phyloP scores from a whole-genome alignment of 768 basidiomycete genomes.

The Auriscalpium microsporum region DNA sequence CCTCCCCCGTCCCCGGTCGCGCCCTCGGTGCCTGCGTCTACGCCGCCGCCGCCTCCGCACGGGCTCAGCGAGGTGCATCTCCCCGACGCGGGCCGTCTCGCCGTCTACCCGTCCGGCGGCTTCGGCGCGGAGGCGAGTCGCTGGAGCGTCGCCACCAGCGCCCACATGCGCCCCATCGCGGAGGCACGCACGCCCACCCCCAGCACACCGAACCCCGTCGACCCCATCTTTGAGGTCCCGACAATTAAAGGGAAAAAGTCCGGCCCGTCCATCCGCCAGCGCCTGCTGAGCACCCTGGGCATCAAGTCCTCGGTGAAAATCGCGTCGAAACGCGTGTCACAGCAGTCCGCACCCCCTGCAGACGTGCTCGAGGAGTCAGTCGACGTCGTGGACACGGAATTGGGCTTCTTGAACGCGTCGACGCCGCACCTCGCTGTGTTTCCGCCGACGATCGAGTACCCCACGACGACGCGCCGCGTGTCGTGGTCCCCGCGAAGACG shows the following conservation, averaged over 20 bases:
- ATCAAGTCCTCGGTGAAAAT: neutral
- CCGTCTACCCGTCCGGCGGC: constrained; percentile 9
- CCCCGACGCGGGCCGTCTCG: neutral
- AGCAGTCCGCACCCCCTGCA: constrained; percentile 1
- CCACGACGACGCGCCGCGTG: neutral
- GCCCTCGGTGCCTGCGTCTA: constrained; percentile 10
- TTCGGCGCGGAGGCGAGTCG: constrained; percentile 7
- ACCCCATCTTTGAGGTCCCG: constrained; percentile 1
- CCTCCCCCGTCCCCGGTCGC: neutral
- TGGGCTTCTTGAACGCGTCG: neutral
- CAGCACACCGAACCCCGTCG: constrained; percentile 5
- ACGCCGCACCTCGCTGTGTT: neutral
- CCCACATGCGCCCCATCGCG: neutral
- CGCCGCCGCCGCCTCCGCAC: neutral
- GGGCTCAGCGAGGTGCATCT: neutral
- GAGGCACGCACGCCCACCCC: constrained; percentile 1
- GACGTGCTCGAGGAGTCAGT: neutral
- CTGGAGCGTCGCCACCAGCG: constrained; percentile 13
- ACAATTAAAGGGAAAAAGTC: neutral
- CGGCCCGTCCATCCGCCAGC: constrained; percentile 10
- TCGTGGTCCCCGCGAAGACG: constrained; percentile 5
- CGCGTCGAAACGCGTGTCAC: neutral
- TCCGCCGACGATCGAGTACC: neutral
- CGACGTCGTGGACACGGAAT: neutral
- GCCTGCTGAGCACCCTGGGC: constrained; percentile 14